Base-by-base conservation (phyloP, 2,329 filamentous ascomycete species). In the Lasiodiplodia sp. region DNA sequence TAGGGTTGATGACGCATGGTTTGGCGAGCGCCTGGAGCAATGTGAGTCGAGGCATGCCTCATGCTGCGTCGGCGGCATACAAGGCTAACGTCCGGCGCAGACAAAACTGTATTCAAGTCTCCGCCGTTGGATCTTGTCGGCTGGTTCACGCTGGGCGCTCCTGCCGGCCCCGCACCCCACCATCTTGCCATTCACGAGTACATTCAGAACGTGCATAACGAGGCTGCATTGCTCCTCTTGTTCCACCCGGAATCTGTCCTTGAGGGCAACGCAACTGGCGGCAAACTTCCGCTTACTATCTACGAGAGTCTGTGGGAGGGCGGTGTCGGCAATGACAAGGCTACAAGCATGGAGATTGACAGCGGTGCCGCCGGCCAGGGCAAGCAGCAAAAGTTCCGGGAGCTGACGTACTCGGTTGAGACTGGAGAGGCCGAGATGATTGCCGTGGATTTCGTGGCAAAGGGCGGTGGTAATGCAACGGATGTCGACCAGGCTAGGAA, bases 341-440 rank as follows among this genome's bases (percentile, higher is more conserved):
- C 25, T 44, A 44, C 67, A 10, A 76, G 74, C n/a, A 81, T 81
- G 79, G 79, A 82, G 74, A 91, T 95, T 82, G 90, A 92, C 71
- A 91, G 93, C 71, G 67, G 73, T 38, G 76, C 60, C 4, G 25
- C 34, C 11, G 40, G 51, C 18, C 75, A 76, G 64, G 71, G 74
- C 5, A 79, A 76, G 65, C 69, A 75, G 63, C 85, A 96, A 70
- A 91, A 88, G 75, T 98, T 98, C 80, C 88, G 91, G 69, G 91
- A 96, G 76, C 81, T 98, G 11, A 88, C 91, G 1, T 98, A 96
- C 79, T 91, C 91, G 0, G 90, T 98, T 2, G 96, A 98, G 81
- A 97, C 94, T 0, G 93, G 93, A 11, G 94, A 98, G 79, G 94
- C 94, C 1, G 96, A 99, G 80, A 97, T 97, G 94, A 98, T 99